Evolutionary conservation across 139 green algal species (phyloP).

Genomic region (Tetraselmis striata): DNA sequence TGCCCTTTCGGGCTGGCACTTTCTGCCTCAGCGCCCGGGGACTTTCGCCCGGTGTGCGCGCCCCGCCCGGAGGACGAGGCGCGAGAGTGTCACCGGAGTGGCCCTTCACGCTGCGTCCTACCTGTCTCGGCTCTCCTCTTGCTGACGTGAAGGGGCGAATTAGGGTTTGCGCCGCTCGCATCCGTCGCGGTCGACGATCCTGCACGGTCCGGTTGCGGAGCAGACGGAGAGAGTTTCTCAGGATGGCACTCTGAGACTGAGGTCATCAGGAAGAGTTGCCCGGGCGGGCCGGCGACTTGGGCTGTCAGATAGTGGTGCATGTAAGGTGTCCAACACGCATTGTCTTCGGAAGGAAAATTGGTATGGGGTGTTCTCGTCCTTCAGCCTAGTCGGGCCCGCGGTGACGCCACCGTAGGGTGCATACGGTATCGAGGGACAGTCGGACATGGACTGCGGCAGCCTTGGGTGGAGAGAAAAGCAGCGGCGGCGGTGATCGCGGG

Average conservation of each 20-base stretch:
- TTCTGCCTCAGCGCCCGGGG: conserved; percentile 91
- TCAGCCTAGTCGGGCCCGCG: too few relatives aligned
- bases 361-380: background rate
- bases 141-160: too few relatives aligned
- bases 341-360: background rate
- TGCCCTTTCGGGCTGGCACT: conserved; percentile 86
- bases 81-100: conserved; percentile 49
- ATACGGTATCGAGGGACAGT: too few relatives aligned
- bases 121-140: conserved; percentile 8
- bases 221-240: background rate
- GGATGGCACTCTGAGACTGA: background rate
- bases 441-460: too few relatives aligned
- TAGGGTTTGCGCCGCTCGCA: background rate
- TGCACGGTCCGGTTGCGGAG: background rate
- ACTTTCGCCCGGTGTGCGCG: conserved; percentile 90
- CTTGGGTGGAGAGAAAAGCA: too few relatives aligned
- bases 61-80: background rate
- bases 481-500: too few relatives aligned
- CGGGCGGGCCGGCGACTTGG: background rate
- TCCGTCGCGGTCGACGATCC: conserved; percentile 7
- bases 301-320: conserved; percentile 75
- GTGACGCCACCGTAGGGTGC: too few relatives aligned
- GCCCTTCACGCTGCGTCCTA: conserved; percentile 72
- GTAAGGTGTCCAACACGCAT: conserved; percentile 22
- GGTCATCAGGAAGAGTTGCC: background rate